These are phyloP conservation scores for Geosmithia putterillii DNA, from an alignment of 2,329 filamentous ascomycete genomes.

Conservation along the genomic window DNA sequence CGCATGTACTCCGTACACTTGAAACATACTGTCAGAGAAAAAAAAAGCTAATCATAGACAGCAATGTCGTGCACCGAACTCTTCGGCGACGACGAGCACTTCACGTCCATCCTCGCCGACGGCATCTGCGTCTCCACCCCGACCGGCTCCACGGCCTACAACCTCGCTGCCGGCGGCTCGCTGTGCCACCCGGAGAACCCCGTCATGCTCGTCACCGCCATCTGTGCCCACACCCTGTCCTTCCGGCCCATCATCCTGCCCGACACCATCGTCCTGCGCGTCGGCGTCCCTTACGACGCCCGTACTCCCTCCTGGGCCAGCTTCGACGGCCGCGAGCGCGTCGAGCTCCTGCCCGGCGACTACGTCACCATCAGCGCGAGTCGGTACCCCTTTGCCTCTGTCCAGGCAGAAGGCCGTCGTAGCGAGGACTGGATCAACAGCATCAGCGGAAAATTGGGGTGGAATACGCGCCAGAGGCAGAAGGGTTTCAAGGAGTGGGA, in stretches of 20 bases:
- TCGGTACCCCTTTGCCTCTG: slow-evolving; percentile 67
- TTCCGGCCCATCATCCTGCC: slow-evolving; percentile 95
- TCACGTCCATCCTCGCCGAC: slow-evolving; percentile 87
- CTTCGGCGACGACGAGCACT: slow-evolving; percentile 90
- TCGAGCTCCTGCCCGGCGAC: slow-evolving; percentile 67
- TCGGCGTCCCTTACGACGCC: slow-evolving; percentile 91
- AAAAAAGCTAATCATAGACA: too few relatives aligned
- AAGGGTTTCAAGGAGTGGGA: slow-evolving; percentile 46
- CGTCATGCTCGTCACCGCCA: slow-evolving; percentile 86
- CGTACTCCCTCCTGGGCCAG: slow-evolving; percentile 90
- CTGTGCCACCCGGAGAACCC: slow-evolving; percentile 94
- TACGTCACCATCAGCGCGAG: slow-evolving; percentile 78
- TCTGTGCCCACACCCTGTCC: slow-evolving; percentile 87
- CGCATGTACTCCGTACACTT: not conserved
- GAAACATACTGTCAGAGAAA: too few relatives aligned
- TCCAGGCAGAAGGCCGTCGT: slow-evolving; percentile 55
- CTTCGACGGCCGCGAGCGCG: slow-evolving; percentile 84
- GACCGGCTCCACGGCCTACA: slow-evolving; percentile 91
- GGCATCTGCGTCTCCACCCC: slow-evolving; percentile 90
- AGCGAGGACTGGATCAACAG: slow-evolving; percentile 76
- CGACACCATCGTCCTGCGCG: slow-evolving; percentile 84
- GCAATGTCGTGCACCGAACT: slow-evolving; percentile 87
- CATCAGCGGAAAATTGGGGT: slow-evolving; percentile 66
- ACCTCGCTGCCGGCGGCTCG: slow-evolving; percentile 87
- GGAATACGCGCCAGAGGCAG: slow-evolving; percentile 71